Evolutionary conservation across 2,329 filamentous ascomycete species (phyloP).

Genomic region (Claviceps monticola): DNA sequence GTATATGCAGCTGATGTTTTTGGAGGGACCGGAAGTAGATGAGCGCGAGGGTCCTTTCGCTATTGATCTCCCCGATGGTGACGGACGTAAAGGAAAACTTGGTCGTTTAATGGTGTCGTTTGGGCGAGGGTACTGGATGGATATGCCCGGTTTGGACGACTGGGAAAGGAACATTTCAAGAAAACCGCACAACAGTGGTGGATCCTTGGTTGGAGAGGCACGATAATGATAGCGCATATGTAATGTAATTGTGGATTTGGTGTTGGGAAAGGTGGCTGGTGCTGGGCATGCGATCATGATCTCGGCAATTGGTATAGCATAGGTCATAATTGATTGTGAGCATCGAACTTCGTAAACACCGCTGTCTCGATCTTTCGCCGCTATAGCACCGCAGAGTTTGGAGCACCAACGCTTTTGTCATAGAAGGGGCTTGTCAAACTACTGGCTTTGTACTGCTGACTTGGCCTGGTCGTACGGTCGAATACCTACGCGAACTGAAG

Average conservation of each 20-base stretch:
- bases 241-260: neutral
- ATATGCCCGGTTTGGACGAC: slow-evolving; percentile 48
- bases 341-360: too few species aligned
- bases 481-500: neutral
- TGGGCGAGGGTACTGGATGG: slow-evolving; percentile 70
- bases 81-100: slow-evolving; percentile 65
- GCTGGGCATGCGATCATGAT: neutral
- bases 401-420: neutral
- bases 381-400: too few species aligned
- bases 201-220: slow-evolving; percentile 21
- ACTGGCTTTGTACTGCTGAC: neutral
- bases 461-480: neutral
- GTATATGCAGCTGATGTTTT: slow-evolving; percentile 34
- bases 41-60: slow-evolving; percentile 54
- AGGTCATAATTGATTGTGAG: too few species aligned
- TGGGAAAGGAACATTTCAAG: slow-evolving; percentile 51
- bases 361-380: too few species aligned
- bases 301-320: neutral
- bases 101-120: slow-evolving; percentile 67
- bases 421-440: too few species aligned
- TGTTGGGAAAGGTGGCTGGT: neutral
- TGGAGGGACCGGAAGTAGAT: slow-evolving; percentile 34
- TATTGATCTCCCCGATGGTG: slow-evolving; percentile 53
- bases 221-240: slow-evolving; percentile 7
- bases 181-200: slow-evolving; percentile 33